Conservation (phyloP, 2,329 filamentous ascomycete genomes). For the Catunica adiposa region DNA sequence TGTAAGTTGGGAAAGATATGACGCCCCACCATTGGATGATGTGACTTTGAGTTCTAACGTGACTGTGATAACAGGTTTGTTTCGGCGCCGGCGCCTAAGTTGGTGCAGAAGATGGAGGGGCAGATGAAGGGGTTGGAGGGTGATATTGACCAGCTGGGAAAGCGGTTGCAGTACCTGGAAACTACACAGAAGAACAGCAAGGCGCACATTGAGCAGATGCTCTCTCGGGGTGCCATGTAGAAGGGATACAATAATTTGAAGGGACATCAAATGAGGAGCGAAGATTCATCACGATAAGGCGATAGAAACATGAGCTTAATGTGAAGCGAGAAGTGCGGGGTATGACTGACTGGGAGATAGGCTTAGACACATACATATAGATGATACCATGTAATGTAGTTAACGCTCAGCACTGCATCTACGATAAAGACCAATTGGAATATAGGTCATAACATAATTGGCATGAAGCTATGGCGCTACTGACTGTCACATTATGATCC, state of each 20-base stretch:
- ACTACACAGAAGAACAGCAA: conserved; percentile 90
- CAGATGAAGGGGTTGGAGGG: conserved; percentile 61
- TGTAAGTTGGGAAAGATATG: conserved; percentile 41
- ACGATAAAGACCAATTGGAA: too few relatives aligned
- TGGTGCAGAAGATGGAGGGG: conserved; percentile 58
- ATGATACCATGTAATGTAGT: neutral
- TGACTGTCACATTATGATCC: too few relatives aligned
- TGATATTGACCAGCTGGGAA: conserved; percentile 66
- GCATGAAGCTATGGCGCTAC: too few relatives aligned
- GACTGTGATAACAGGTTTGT: conserved; percentile 58
- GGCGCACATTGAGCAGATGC: conserved; percentile 77
- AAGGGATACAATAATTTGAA: too few relatives aligned
- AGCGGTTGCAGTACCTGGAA: conserved; percentile 84
- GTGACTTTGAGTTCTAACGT: conserved; percentile 8
- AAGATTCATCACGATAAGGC: too few relatives aligned
- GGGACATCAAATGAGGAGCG: too few relatives aligned
- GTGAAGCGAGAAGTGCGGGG: too few relatives aligned
- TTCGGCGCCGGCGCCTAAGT: conserved; percentile 50
- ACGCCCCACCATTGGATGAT: neutral
- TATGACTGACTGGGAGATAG: neutral
- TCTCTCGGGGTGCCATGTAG: conserved; percentile 28
- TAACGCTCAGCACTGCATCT: too few relatives aligned
- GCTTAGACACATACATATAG: neutral
- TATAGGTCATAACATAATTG: too few relatives aligned
- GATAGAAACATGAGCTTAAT: too few relatives aligned